Evolutionary conservation across 2,329 filamentous ascomycete species (phyloP), one percentile per base, ranked within the genome.

Genomic region (Rugonectria rugulosa): DNA sequence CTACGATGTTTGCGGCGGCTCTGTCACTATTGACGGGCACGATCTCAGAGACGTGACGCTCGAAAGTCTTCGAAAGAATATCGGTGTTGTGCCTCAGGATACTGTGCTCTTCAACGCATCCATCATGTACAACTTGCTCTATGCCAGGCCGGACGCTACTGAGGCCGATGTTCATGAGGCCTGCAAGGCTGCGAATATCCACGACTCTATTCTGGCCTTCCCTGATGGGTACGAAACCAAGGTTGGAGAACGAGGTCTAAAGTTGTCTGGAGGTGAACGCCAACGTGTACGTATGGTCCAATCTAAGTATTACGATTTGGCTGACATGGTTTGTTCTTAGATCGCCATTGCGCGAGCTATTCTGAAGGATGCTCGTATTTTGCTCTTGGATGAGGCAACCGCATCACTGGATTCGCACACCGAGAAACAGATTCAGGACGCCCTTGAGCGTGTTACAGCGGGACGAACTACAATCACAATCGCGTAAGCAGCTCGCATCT

Each of bases 351-450:
- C 84, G 0, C 82, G 88, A 12, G 86, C 88, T 1, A 79, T 91
- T 12, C 77, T 91, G 40, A 89, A 90, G 68, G 85, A 86, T 43
- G 85, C 88, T 0, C 86, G 86, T 46, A 85, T 91, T 49, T 79
- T 91, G 21, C 81, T 91, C 54, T 77, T 91, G 0, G 88, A 91
- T 62, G 88, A 91, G 70, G 85, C 88, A 0, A 90, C 89, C 4
- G 88, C 86, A 1, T 87, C 88, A 3, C 80, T 91, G 19, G 84
- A 89, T 48, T 83, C 85, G 0, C 80, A 84, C 21, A 86, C 83
- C 1, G 83, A 87, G 64, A 77, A 79, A 27, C 77, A 81, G 49
- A 86, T 87, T 31, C 84, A 86, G 64, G 75, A 80, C 44, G 80
- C 80, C 6, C 78, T 83, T 20, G 74, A 77, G 57, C 74, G 72